Conservation (phyloP, 2,329 filamentous ascomycete species). For the Sclerotinia glacialis region DNA sequence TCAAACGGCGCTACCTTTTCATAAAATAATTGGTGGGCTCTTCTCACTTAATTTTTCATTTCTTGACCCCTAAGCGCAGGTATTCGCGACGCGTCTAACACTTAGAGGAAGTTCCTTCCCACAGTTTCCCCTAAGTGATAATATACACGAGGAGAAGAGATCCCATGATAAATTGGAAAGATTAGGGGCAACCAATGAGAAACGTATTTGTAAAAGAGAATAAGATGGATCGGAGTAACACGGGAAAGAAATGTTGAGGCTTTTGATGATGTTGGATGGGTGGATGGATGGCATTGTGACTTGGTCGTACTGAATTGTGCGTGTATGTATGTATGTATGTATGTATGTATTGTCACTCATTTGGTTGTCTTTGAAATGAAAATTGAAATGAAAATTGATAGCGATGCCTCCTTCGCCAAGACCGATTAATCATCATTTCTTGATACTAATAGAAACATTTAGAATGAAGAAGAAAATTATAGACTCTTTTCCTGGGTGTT, state of each 20-base stretch:
- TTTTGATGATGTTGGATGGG: slow-evolving; percentile 4
- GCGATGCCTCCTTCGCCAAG: neutral
- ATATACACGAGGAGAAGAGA: slow-evolving; percentile 27
- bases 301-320: neutral
- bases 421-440: neutral
- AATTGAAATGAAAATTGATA: neutral
- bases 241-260: neutral
- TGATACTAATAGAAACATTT: neutral
- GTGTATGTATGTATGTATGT: too few species aligned
- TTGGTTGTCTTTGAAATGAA: neutral
- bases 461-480: neutral
- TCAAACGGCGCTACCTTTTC: slow-evolving; percentile 4
- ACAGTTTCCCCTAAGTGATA: slow-evolving; percentile 31
- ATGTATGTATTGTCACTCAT: neutral
- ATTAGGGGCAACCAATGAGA: slow-evolving; percentile 13
- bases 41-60: slow-evolving; percentile 15
- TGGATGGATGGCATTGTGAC: neutral
- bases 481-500: neutral
- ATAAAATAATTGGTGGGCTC: slow-evolving; percentile 17
- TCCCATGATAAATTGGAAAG: slow-evolving; percentile 10
- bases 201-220: slow-evolving; percentile 12
- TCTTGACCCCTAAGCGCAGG: slow-evolving; percentile 26
- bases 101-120: slow-evolving; percentile 25
- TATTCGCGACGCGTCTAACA: slow-evolving; percentile 24
- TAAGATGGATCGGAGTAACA: neutral